Evolutionary conservation across 1,139 yeast species (phyloP).

Genomic region (Yamadazyma membranifaciens): DNA sequence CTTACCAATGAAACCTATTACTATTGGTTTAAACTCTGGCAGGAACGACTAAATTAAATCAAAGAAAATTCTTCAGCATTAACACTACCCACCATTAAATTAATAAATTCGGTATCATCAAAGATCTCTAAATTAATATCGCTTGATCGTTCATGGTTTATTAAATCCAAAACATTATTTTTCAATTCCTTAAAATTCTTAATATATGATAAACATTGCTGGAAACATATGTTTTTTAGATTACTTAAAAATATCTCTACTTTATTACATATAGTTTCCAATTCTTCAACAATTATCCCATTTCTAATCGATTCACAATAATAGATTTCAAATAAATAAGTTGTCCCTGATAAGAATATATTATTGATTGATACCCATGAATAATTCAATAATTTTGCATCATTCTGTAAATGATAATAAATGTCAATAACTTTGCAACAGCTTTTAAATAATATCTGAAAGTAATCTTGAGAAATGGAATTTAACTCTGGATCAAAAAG

Average conservation of each 20-base stretch:
- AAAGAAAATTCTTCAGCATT: background rate
- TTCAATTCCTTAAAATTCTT: slow-evolving; percentile 7
- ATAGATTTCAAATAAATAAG: slow-evolving; percentile 71
- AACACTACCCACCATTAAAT: slow-evolving; percentile 12
- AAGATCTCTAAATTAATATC: slow-evolving; percentile 8
- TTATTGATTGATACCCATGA: slow-evolving; percentile 94
- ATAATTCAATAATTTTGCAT: slow-evolving; percentile 44
- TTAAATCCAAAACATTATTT: slow-evolving; percentile 6
- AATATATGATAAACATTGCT: slow-evolving; percentile 10
- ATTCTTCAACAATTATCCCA: background rate
- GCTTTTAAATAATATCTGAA: slow-evolving; percentile 6
- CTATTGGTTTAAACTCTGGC: background rate
- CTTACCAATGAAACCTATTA: background rate
- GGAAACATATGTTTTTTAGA: slow-evolving; percentile 8
- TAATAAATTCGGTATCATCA: slow-evolving; percentile 11
- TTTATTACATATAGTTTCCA: slow-evolving; percentile 1
- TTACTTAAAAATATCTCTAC: slow-evolving; percentile 5
- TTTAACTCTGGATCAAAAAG: slow-evolving; percentile 8
- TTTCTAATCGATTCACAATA: slow-evolving; percentile 54
- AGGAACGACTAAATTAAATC: too few species aligned
- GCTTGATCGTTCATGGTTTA: slow-evolving; percentile 6
- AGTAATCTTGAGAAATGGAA: slow-evolving; percentile 1
- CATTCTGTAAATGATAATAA: slow-evolving; percentile 9
- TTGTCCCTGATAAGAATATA: slow-evolving; percentile 80
- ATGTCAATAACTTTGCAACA: slow-evolving; percentile 8